Evolutionary conservation across 768 basidiomycete species (phyloP).

Genomic region (Hericium coralloides): DNA sequence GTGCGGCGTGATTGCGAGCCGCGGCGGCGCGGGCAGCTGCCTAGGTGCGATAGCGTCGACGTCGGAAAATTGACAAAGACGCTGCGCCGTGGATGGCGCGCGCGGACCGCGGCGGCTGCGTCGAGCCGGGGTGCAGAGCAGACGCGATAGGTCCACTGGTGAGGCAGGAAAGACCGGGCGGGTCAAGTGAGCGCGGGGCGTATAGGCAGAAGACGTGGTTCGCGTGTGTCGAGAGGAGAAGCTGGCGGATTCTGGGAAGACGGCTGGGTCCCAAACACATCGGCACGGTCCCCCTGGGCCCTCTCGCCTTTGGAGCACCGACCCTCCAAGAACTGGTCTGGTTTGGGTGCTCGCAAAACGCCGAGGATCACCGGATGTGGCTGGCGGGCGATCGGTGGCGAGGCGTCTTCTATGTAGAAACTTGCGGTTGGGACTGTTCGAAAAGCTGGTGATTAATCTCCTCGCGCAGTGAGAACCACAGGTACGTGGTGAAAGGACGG

Average conservation of each 20-base stretch:
- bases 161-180: no score
- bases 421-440: neutral
- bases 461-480: no score
- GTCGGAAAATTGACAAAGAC: neutral
- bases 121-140: no score
- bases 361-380: neutral
- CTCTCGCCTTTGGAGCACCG: neutral
- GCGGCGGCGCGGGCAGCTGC: neutral
- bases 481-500: neutral
- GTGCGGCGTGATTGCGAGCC: neutral
- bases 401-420: neutral
- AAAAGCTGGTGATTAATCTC: neutral
- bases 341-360: neutral
- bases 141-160: no score
- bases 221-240: no score
- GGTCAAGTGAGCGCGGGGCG: no score
- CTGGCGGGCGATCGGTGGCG: neutral
- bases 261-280: no score
- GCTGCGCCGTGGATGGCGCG: no score
- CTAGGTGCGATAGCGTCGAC: neutral
- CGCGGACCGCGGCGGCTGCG: no score
- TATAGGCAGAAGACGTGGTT: no score
- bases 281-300: no score
- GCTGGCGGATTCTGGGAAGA: no score
- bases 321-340: neutral